Evolutionary conservation across 2,329 filamentous ascomycete species (phyloP).

Genomic region (Zymoseptoria passerinii): DNA sequence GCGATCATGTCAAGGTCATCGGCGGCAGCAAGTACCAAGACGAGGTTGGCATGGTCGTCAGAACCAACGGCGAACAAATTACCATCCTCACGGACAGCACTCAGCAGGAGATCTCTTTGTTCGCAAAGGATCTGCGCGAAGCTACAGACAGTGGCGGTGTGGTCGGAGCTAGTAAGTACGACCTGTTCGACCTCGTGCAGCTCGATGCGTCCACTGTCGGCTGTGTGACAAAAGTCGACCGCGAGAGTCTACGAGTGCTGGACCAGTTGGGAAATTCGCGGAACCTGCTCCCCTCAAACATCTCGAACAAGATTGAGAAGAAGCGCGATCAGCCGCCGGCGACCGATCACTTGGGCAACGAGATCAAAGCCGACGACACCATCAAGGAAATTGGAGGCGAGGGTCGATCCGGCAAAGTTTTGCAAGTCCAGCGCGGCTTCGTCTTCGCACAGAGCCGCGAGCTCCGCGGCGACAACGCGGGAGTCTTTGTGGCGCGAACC

Average conservation of each 20-base stretch:
- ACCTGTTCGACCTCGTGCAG: slow-evolving; percentile 88
- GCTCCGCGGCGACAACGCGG: slow-evolving; percentile 68
- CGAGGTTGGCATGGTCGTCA: slow-evolving; percentile 94
- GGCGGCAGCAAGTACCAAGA: slow-evolving; percentile 90
- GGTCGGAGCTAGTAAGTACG: slow-evolving; percentile 76
- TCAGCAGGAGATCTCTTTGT: slow-evolving; percentile 90
- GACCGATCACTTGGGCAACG: slow-evolving; percentile 84
- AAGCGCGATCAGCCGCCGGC: slow-evolving; percentile 72
- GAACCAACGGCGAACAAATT: slow-evolving; percentile 84
- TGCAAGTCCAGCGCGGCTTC: slow-evolving; percentile 89
- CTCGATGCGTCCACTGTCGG: slow-evolving; percentile 87
- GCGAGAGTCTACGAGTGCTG: slow-evolving; percentile 79
- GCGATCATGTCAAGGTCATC: slow-evolving; percentile 98
- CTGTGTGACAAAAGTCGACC: slow-evolving; percentile 89
- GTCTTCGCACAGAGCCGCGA: slow-evolving; percentile 82
- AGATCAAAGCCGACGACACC: slow-evolving; percentile 84
- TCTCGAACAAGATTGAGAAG: slow-evolving; percentile 77
- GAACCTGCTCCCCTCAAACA: slow-evolving; percentile 80
- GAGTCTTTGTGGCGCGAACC: slow-evolving; percentile 80
- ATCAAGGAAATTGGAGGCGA: slow-evolving; percentile 86
- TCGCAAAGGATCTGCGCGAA: slow-evolving; percentile 91
- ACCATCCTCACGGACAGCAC: slow-evolving; percentile 89
- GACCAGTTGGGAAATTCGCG: slow-evolving; percentile 82
- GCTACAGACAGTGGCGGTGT: slow-evolving; percentile 86
- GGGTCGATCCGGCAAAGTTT: slow-evolving; percentile 75